phyloP scores from a whole-genome alignment of 495 filamentous ascomycete genomes.

The Xylaria longipes region DNA sequence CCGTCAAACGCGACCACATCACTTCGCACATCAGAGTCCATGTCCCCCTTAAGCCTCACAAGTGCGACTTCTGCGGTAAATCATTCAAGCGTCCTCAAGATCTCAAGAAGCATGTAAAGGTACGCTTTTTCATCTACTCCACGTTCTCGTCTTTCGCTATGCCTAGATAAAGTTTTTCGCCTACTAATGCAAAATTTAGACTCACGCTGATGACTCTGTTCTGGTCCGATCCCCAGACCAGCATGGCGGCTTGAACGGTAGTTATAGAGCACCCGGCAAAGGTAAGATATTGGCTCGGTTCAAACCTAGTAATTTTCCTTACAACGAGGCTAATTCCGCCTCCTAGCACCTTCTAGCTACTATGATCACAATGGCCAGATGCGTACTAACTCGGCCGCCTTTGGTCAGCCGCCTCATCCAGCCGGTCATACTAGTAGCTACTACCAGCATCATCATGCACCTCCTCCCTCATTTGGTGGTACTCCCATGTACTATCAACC shows the following conservation, averaged over 20 bases:
- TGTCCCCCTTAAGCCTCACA: conserved; percentile 97
- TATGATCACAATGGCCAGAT: conserved; percentile 66
- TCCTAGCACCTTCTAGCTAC: conserved; percentile 60
- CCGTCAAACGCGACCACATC: conserved; percentile 99
- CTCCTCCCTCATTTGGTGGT: conserved; percentile 57
- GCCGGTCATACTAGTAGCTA: conserved; percentile 58
- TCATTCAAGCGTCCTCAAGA: conserved; percentile 99
- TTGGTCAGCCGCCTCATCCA: conserved; percentile 56
- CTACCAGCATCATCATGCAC: conserved; percentile 62
- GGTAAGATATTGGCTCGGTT: conserved; percentile 51
- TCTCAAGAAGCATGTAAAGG: conserved; percentile 98
- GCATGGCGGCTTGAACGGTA: conserved; percentile 66
- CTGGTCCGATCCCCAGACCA: conserved; percentile 76
- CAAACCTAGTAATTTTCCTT: conserved; percentile 34
- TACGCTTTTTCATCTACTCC: conserved; percentile 32
- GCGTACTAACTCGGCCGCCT: conserved; percentile 58
- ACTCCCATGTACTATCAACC: conserved; percentile 71
- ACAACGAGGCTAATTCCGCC: conserved; percentile 50
- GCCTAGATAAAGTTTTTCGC: neutral
- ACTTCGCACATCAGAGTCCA: conserved; percentile 99
- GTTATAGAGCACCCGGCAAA: conserved; percentile 61
- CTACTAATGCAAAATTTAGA: conserved; percentile 48
- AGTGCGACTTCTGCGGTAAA: conserved; percentile 98
- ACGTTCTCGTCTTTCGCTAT: conserved; percentile 3
- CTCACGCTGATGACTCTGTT: conserved; percentile 98